Conservation (phyloP, 345 rosid genomes). For the Triadica sebifera region DNA sequence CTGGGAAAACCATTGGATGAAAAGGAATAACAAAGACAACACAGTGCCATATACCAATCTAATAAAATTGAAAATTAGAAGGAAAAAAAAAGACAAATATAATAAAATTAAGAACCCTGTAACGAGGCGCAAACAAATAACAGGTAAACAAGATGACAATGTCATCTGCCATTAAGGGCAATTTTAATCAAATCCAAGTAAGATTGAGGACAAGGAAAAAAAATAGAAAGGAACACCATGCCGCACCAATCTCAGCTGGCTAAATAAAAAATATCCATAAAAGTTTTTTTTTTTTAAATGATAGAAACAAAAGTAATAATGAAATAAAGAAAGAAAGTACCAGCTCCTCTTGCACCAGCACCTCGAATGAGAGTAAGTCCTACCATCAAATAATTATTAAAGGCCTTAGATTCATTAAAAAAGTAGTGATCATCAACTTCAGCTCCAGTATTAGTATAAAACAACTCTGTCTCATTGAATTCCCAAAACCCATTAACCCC, state of each 20-base stretch:
- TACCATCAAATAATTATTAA: conserved; percentile 55
- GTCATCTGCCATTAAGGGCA: background rate
- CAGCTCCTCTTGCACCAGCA: conserved; percentile 83
- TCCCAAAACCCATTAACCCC: conserved; percentile 44
- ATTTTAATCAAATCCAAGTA: background rate
- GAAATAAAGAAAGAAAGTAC: conserved; percentile 30
- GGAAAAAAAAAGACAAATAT: background rate
- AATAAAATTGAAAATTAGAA: background rate
- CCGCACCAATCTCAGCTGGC: background rate
- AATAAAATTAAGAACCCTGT: conserved; percentile 2
- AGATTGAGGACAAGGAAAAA: too few relatives aligned
- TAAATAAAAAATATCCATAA: background rate
- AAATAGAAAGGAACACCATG: background rate
- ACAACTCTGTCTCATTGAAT: conserved; percentile 58
- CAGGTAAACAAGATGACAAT: too few relatives aligned
- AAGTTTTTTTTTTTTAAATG: background rate
- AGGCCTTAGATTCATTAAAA: conserved; percentile 25
- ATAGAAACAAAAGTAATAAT: background rate
- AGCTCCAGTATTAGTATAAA: conserved; percentile 50
- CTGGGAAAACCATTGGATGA: too few relatives aligned
- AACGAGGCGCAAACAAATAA: background rate
- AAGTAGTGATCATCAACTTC: conserved; percentile 14
- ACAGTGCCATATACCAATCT: background rate
- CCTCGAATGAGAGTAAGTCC: conserved; percentile 77
- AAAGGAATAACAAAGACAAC: background rate